These are phyloP conservation scores for Picea abies DNA, from an alignment of 83 land plant genomes.

Conservation along the genomic window DNA sequence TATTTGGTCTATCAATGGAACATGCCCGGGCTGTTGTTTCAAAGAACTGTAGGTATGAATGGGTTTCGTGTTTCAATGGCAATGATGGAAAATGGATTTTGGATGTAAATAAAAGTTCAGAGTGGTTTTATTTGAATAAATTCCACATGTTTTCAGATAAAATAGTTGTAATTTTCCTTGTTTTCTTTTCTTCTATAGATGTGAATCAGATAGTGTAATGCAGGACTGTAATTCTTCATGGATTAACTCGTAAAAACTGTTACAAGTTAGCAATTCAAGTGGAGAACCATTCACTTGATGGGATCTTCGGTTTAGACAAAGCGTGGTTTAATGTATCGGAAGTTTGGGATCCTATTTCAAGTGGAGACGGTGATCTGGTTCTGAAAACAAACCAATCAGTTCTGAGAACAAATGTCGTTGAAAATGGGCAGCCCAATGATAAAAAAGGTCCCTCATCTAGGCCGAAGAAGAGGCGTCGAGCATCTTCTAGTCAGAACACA, in stretches of 20 bases:
- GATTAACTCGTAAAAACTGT: slow-evolving; percentile 51
- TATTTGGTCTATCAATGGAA: slow-evolving; percentile 64
- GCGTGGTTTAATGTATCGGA: slow-evolving; percentile 28
- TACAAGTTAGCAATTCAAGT: slow-evolving; percentile 51
- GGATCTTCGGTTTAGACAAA: slow-evolving; percentile 13
- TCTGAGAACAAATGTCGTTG: slow-evolving; percentile 16
- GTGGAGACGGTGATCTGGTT: slow-evolving; percentile 64
- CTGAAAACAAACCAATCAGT: slow-evolving; percentile 20
- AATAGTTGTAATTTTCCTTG: neutral
- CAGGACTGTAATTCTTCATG: slow-evolving; percentile 46
- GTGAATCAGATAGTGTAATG: neutral
- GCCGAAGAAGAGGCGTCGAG: neutral
- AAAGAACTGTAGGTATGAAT: slow-evolving; percentile 62
- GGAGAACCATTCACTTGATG: slow-evolving; percentile 33
- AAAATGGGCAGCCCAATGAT: neutral
- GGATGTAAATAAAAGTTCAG: neutral
- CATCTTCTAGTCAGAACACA: neutral
- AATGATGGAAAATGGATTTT: neutral
- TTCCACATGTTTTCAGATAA: neutral
- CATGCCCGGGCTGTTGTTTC: slow-evolving; percentile 71
- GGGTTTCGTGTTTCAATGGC: neutral
- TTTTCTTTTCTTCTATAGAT: neutral
- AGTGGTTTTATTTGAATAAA: neutral
- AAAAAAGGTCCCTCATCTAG: neutral
- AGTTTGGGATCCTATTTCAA: slow-evolving; percentile 71